phyloP scores from a whole-genome alignment of 768 basidiomycete genomes.

The Hericium coralloides region DNA sequence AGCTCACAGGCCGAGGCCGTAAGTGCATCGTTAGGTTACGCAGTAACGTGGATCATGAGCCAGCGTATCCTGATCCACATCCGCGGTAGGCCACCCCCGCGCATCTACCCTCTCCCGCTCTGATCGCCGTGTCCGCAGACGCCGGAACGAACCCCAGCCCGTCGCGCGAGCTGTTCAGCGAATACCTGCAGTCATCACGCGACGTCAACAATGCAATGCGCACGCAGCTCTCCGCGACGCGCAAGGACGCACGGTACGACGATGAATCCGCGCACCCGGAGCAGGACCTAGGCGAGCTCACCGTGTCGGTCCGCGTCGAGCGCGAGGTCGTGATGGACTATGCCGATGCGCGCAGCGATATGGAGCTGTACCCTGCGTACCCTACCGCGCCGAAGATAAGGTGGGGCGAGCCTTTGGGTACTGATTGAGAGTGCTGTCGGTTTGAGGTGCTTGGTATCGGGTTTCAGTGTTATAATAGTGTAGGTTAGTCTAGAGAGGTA shows the following conservation, averaged over 20 bases:
- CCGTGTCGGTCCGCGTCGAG: constrained; percentile 5
- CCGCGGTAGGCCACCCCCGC: constrained; percentile 18
- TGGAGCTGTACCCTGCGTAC: neutral
- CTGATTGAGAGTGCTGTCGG: too few relatives aligned
- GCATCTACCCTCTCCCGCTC: too few relatives aligned
- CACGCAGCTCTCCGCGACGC: neutral
- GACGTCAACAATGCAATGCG: neutral
- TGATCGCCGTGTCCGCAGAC: too few relatives aligned
- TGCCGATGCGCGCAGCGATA: neutral
- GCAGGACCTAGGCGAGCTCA: neutral
- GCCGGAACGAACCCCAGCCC: too few relatives aligned
- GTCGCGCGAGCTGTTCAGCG: neutral
- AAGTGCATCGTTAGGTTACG: constrained; percentile 22
- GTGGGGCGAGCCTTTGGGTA: neutral
- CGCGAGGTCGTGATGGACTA: neutral
- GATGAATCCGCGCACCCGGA: neutral
- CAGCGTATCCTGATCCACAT: constrained; percentile 25
- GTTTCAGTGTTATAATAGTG: too few relatives aligned
- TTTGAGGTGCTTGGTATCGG: too few relatives aligned
- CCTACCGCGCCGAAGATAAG: neutral
- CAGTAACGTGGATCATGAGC: constrained; percentile 26
- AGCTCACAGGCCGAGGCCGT: constrained; percentile 4
- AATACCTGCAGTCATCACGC: neutral
- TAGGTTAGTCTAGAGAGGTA: too few relatives aligned
- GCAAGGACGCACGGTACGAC: too few relatives aligned